Evolutionary conservation across 768 basidiomycete genomes (phyloP), one percentile per base, ranked within the genome.

Genomic region (Collybia mongolica): DNA sequence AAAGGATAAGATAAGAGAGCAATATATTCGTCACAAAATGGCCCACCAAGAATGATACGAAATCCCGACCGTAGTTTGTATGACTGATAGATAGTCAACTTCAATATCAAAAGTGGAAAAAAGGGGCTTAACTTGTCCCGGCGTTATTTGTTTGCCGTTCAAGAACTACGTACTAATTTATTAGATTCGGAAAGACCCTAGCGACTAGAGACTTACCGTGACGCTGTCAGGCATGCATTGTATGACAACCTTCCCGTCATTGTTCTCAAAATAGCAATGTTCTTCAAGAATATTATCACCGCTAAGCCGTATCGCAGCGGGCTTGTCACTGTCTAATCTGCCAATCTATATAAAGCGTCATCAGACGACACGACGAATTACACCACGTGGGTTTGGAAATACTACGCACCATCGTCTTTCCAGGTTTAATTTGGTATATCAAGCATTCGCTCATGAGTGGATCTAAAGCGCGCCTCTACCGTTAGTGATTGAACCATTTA

Each of bases 401-500:
- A 39, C 41, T 39, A 72, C 80, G 48, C 66, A 83, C 90, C 60
- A 87, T 77, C 3, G 92, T 93, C 59, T 76, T 80, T 15, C 94
- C 94, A 6, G 75, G 81, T 65, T 96, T 96, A 60, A 98, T 78
- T 64, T 96, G 94, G 65, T 98, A 91, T 59, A 92, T 88, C 61
- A 93, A 72, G 70, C 92, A 95, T 73, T 97, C 94, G 64, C 90
- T 93, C 93, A 97, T 97, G 44, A 97, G 77, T 44, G 94, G 95
- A 74, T 97, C 93, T 91, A 53, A 45, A 46, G 46, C 49, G 40
- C 44, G 24, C 19, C 15, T 28, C 48, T 51, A 55, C 32, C 54
- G 54, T 52, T 51, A 54, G 49, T 44, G 41, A 36, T 19, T 53
- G 54, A 48, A 17, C 22, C 48, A 29, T 43, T 29, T 46, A 53